These are phyloP conservation scores for Penicillium sp. DNA, from an alignment of 2,329 filamentous ascomycete species.

Conservation along the genomic window DNA sequence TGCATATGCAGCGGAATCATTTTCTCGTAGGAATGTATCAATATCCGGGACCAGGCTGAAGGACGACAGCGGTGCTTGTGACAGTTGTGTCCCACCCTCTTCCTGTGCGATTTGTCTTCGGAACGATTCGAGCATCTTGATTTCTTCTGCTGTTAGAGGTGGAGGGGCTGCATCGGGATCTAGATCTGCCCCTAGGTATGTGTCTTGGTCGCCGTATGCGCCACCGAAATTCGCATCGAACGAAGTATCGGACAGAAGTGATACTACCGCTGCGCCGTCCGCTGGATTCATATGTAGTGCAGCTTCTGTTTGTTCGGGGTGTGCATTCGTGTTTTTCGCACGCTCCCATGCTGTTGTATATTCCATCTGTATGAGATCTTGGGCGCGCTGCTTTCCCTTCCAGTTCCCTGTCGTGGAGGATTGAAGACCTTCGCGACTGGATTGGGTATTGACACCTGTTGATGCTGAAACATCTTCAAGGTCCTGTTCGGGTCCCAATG, in stretches of 20 bases:
- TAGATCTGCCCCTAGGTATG: constrained; percentile 16
- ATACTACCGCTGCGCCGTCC: constrained; percentile 45
- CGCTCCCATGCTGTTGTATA: constrained; percentile 26
- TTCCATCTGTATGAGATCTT: constrained; percentile 12
- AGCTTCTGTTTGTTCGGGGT: not conserved
- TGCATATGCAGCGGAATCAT: constrained; percentile 13
- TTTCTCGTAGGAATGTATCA: constrained; percentile 28
- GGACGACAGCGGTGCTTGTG: constrained; percentile 23
- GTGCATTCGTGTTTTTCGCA: constrained; percentile 6
- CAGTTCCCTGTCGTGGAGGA: constrained; percentile 12
- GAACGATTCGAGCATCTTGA: constrained; percentile 35
- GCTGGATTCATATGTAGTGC: constrained; percentile 7
- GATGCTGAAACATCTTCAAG: not conserved
- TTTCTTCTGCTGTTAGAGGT: constrained; percentile 27
- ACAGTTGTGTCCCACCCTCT: not conserved
- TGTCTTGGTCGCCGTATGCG: not conserved
- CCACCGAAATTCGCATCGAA: constrained; percentile 27
- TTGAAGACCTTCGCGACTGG: constrained; percentile 9
- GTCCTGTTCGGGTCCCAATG: not conserved
- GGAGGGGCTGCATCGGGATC: constrained; percentile 12
- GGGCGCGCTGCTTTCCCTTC: constrained; percentile 23
- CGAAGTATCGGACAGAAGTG: constrained; percentile 36
- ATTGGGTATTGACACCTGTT: not conserved
- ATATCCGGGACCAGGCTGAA: constrained; percentile 37
- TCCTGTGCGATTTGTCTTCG: constrained; percentile 17